phyloP scores from a whole-genome alignment of 1,139 yeast genomes.

The Pichia terricola region DNA sequence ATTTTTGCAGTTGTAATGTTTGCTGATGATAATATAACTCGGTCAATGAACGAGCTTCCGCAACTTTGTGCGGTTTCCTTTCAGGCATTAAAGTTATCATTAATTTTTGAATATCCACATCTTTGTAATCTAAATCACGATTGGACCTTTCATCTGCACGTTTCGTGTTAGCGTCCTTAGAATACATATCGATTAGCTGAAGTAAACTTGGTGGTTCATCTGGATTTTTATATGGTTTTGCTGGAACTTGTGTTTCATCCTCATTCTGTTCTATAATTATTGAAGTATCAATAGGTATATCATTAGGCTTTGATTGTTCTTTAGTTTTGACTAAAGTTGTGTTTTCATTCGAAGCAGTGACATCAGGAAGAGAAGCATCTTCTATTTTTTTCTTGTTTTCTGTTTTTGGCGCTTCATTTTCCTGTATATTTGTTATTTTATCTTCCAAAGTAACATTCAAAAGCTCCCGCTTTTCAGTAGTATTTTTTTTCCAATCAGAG shows the following conservation, averaged over 20 bases:
- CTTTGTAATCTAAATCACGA: slow-evolving; percentile 25
- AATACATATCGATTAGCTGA: slow-evolving; percentile 20
- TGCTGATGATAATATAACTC: slow-evolving; percentile 83
- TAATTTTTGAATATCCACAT: slow-evolving; percentile 30
- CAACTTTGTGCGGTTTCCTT: slow-evolving; percentile 37
- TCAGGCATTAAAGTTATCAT: slow-evolving; percentile 37
- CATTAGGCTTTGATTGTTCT: neutral
- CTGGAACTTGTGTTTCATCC: neutral
- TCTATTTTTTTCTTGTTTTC: neutral
- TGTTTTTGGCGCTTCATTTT: neutral
- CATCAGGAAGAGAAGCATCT: neutral
- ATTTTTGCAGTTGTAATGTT: slow-evolving; percentile 71
- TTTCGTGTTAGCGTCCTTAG: slow-evolving; percentile 14
- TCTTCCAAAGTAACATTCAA: too few species aligned
- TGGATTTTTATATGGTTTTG: slow-evolving; percentile 4
- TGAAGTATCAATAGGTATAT: neutral
- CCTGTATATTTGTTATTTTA: neutral
- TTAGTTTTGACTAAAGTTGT: neutral
- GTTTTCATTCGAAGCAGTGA: neutral
- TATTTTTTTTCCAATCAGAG: too few species aligned
- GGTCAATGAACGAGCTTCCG: slow-evolving; percentile 59
- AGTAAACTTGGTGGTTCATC: slow-evolving; percentile 22
- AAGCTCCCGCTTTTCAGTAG: neutral
- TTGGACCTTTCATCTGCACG: slow-evolving; percentile 21
- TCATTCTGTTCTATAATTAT: neutral